phyloP scores from a whole-genome alignment of 2,329 filamentous ascomycete genomes.

The Alternaria sp. region DNA sequence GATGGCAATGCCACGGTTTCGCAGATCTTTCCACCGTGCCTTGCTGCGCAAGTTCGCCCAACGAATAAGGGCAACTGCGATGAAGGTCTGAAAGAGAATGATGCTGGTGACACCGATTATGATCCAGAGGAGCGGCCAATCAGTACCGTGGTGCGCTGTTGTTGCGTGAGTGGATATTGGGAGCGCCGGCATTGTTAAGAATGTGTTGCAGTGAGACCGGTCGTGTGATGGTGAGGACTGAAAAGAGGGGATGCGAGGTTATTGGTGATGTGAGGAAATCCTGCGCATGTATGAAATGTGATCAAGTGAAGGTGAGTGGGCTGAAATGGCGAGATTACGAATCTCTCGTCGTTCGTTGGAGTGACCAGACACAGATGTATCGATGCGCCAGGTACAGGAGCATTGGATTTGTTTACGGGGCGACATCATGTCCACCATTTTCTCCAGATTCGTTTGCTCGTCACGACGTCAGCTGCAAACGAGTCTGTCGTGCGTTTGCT shows the following conservation, averaged over 20 bases:
- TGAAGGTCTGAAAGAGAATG: conserved; percentile 7
- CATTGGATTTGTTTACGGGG: not conserved
- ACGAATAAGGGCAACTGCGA: conserved; percentile 6
- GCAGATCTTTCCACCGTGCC: conserved; percentile 19
- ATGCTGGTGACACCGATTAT: conserved; percentile 10
- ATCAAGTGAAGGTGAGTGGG: not conserved
- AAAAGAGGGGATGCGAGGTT: not conserved
- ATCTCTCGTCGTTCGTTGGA: not conserved
- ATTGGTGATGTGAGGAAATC: not conserved
- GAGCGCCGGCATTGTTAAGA: conserved; percentile 1
- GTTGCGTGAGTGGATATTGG: not conserved
- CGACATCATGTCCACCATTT: not conserved
- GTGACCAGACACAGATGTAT: not conserved
- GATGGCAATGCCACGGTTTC: conserved; percentile 22
- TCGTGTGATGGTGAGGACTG: not conserved
- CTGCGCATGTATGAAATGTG: not conserved
- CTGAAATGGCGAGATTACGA: not conserved
- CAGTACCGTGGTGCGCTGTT: not conserved
- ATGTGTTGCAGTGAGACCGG: not conserved
- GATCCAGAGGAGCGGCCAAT: conserved; percentile 14
- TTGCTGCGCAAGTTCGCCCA: conserved; percentile 16
- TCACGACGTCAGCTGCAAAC: not conserved
- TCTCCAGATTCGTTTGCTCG: not conserved
- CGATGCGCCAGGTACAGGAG: not conserved
- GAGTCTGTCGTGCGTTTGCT: not conserved